Evolutionary conservation across 768 basidiomycete genomes (phyloP), one percentile per base, ranked within the genome.

Genomic region (Gautieria morchelliformis): DNA sequence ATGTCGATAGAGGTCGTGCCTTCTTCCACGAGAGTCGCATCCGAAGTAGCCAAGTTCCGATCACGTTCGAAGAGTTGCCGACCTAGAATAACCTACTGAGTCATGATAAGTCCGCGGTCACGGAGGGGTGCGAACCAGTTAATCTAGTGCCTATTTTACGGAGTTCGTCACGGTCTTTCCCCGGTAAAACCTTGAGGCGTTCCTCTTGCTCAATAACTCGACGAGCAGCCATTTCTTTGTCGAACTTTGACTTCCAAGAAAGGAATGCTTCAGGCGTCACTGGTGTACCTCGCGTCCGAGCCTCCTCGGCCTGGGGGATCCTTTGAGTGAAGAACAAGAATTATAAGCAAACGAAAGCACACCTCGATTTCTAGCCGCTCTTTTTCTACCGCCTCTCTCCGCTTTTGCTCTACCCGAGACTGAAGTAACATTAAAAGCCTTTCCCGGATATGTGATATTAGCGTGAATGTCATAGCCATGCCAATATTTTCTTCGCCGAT

Each of bases 391-490:
- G 84, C 90, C 64, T 81, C 83, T 61, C 76, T 74, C 54, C 76
- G 74, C 60, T 72, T 76, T 58, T 69, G 76, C 57, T 83, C 83
- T 19, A 74, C 75, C 61, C 90, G 80, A 45, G 70, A 65, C 40
- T 78, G 78, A 37, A 92, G 79, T 24, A 94, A 71, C 17, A 67
- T 65, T 5, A 84, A 79, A 15, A 97, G 73, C 51, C 81, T 76
- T 69, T 97, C 93, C 61, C 88, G 78, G 46, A 96, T 78, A 63
- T 88, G 85, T 0, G 89, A 86, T 11, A 93, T 85, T 17, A 99
- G 76, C 0, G 95, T 93, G 67, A 96, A 99, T 17, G 93, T 94
- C 93, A 98, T 97, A 2, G 96, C 93, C 87, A 94, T 94, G 44
- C 92, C 92, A 20, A 91, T 65, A 68, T 89, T 93, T 66, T 93